Evolutionary conservation across 495 filamentous ascomycete species (phyloP).

Genomic region (Penicillium lividum): DNA sequence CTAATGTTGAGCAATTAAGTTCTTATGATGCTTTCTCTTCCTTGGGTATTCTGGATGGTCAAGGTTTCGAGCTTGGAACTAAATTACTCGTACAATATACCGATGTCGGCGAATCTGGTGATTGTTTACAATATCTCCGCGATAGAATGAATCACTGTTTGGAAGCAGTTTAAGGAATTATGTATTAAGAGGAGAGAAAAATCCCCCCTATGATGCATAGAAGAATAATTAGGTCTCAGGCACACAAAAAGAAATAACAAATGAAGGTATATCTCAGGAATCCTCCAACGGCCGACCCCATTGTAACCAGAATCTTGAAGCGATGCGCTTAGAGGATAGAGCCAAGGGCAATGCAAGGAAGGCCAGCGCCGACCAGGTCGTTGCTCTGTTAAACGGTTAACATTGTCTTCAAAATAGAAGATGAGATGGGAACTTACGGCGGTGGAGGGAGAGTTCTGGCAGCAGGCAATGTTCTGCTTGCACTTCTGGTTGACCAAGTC

Average conservation of each 20-base stretch:
- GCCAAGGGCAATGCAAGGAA: constrained; percentile 53
- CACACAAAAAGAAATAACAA: constrained; percentile 19
- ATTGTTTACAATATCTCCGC: too few relatives aligned
- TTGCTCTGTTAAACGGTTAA: constrained; percentile 13
- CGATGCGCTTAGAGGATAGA: constrained; percentile 18
- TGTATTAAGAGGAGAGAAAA: constrained; percentile 24
- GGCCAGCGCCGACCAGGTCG: constrained; percentile 45
- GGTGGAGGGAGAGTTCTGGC: constrained; percentile 41
- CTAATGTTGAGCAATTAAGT: too few relatives aligned
- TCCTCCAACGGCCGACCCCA: constrained; percentile 11
- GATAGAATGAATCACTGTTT: too few relatives aligned
- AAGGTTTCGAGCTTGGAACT: too few relatives aligned
- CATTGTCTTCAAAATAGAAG: too few relatives aligned
- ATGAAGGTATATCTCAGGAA: constrained; percentile 21
- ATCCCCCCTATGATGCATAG: constrained; percentile 12
- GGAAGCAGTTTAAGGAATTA: constrained; percentile 5
- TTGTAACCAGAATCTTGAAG: constrained; percentile 2
- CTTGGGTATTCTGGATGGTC: too few relatives aligned
- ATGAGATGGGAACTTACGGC: constrained; percentile 31
- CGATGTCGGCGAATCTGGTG: too few relatives aligned
- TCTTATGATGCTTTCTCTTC: too few relatives aligned
- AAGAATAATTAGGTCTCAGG: constrained; percentile 17
- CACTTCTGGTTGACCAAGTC: constrained; percentile 50
- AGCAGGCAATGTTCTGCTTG: constrained; percentile 56
- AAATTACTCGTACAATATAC: too few relatives aligned